Evolutionary conservation across 148 eudicot genomes (phyloP).

Genomic region (Nepenthes gracilis): DNA sequence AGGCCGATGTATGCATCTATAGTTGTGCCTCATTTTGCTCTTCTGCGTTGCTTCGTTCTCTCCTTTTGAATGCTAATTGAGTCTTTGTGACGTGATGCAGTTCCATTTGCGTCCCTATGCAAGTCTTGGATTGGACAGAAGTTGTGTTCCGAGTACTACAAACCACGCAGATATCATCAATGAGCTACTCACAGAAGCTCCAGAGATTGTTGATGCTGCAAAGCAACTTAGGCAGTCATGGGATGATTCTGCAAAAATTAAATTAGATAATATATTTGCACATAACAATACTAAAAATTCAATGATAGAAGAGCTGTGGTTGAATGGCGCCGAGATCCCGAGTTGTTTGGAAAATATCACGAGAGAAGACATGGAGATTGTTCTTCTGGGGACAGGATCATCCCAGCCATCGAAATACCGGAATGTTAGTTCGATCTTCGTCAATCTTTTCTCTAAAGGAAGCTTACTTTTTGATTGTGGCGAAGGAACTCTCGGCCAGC

Average conservation of each 20-base stretch:
- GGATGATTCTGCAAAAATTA: constrained; percentile 13
- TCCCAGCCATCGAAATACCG: constrained; percentile 98
- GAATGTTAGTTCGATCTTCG: constrained; percentile 76
- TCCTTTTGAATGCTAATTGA: background rate
- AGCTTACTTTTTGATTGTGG: constrained; percentile 87
- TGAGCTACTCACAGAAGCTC: constrained; percentile 62
- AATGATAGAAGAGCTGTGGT: constrained; percentile 62
- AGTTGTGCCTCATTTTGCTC: background rate
- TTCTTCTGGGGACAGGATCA: constrained; percentile 96
- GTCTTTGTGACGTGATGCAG: constrained; percentile 20
- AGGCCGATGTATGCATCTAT: no score
- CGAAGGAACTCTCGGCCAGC: constrained; percentile 94
- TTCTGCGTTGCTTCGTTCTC: background rate
- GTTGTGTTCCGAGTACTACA: constrained; percentile 37
- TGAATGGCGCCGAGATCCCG: constrained; percentile 49
- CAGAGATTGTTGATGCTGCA: constrained; percentile 62
- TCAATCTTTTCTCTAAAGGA: constrained; percentile 87
- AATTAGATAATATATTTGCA: constrained; percentile 9
- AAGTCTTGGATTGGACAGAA: constrained; percentile 66
- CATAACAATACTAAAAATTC: constrained; percentile 4
- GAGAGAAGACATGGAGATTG: constrained; percentile 90
- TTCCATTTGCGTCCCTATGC: constrained; percentile 77
- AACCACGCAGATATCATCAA: constrained; percentile 32
- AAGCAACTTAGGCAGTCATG: constrained; percentile 46
- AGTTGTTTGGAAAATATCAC: constrained; percentile 66